phyloP scores from a whole-genome alignment of 306 rosid genomes.

The Lathyrus tuberosus region DNA sequence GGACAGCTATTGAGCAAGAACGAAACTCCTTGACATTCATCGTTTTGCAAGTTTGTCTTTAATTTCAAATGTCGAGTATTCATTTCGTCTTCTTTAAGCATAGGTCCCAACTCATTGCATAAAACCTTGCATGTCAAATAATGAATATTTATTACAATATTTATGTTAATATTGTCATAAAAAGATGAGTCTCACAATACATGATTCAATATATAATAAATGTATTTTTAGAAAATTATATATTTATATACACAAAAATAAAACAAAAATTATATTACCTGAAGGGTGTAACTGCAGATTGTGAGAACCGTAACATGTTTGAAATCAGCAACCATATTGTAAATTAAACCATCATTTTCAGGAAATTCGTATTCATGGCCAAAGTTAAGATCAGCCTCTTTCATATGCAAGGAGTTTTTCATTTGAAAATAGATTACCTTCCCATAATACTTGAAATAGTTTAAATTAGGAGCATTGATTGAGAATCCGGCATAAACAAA shows the following conservation, averaged over 20 bases:
- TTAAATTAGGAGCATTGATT: constrained; percentile 31
- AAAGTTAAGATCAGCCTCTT: constrained; percentile 31
- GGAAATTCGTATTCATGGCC: background rate
- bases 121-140: constrained; percentile 31
- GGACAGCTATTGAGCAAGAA: constrained; percentile 47
- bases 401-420: background rate
- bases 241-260: background rate
- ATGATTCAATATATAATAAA: background rate
- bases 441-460: constrained; percentile 20
- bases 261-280: background rate
- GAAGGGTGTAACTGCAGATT: background rate
- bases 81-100: constrained; percentile 10
- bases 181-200: background rate
- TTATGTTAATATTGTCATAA: too few relatives aligned
- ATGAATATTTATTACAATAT: background rate
- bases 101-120: background rate
- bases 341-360: background rate
- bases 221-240: background rate
- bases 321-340: background rate
- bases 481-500: background rate
- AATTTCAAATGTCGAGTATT: constrained; percentile 38
- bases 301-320: constrained; percentile 8
- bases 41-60: constrained; percentile 35
- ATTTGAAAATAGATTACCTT: background rate
- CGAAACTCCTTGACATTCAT: constrained; percentile 43